Evolutionary conservation across 1,284 basidiomycete species (phyloP).

Genomic region (Exobasidium cylindrosporum): DNA sequence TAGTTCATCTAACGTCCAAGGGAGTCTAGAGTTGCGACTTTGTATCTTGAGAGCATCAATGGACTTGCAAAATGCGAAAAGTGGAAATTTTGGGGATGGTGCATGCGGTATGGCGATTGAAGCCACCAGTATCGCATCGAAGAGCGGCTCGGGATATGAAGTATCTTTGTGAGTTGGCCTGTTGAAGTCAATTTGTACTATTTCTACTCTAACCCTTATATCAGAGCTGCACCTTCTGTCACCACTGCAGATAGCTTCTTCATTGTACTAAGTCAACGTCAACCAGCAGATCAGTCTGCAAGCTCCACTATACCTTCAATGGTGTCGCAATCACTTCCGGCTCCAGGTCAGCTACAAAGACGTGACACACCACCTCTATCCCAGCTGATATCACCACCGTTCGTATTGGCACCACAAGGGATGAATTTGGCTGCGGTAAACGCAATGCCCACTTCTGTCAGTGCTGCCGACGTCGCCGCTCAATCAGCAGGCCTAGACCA

Average conservation of each 20-base stretch:
- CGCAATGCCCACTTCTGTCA: not conserved
- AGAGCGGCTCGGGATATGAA: not conserved
- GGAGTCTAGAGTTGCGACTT: not conserved
- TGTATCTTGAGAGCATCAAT: not conserved
- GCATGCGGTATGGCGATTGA: not conserved
- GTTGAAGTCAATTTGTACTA: not conserved
- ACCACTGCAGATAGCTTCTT: not conserved
- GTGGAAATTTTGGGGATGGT: not conserved
- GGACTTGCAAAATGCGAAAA: not conserved
- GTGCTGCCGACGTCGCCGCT: not conserved
- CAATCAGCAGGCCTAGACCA: not conserved
- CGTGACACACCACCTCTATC: not conserved
- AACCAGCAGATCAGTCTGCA: not conserved
- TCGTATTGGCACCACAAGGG: not conserved
- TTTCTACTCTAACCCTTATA: not conserved
- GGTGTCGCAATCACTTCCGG: not conserved
- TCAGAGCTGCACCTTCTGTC: not conserved
- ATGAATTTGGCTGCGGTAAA: not conserved
- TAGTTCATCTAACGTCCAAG: not conserved
- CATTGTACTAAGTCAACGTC: not conserved
- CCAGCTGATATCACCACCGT: constrained; percentile 2
- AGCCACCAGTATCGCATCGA: not conserved
- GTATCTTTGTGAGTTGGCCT: not conserved
- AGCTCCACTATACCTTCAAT: not conserved
- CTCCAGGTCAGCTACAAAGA: not conserved